Evolutionary conservation across 2,329 filamentous ascomycete genomes (phyloP).

Genomic region (Penicillium capsulatum): DNA sequence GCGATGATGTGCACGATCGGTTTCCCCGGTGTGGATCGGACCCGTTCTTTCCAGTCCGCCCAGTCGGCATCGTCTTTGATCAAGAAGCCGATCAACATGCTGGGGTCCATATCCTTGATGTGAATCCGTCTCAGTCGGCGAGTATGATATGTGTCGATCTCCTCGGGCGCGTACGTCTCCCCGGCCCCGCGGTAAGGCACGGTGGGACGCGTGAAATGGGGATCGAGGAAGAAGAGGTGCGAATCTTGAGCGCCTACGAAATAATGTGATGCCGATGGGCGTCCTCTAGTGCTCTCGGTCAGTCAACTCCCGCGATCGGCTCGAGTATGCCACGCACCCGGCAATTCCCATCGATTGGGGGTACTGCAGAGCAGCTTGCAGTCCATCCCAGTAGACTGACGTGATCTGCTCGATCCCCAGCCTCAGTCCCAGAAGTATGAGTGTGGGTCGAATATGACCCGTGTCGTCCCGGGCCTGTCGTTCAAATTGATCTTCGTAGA

Average conservation of each 20-base stretch:
- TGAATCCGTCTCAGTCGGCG: slow-evolving; percentile 76
- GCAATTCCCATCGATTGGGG: slow-evolving; percentile 94
- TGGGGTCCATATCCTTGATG: slow-evolving; percentile 91
- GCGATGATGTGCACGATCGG: slow-evolving; percentile 80
- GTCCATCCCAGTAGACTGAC: slow-evolving; percentile 89
- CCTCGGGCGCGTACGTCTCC: slow-evolving; percentile 60
- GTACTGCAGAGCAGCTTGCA: slow-evolving; percentile 79
- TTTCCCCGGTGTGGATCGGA: slow-evolving; percentile 74
- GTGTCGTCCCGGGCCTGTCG: slow-evolving; percentile 66
- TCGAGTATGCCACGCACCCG: slow-evolving; percentile 58
- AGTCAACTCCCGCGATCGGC: not conserved
- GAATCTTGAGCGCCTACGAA: slow-evolving; percentile 70
- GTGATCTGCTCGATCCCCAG: slow-evolving; percentile 93
- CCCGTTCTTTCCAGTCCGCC: slow-evolving; percentile 71
- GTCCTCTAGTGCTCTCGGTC: slow-evolving; percentile 49
- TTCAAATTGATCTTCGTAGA: slow-evolving; percentile 87
- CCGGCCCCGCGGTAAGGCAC: slow-evolving; percentile 57
- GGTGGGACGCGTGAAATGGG: slow-evolving; percentile 76
- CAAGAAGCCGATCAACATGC: slow-evolving; percentile 93
- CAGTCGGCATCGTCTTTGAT: slow-evolving; percentile 81
- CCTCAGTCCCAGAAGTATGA: slow-evolving; percentile 83
- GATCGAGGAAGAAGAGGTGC: slow-evolving; percentile 90
- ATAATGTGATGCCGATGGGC: slow-evolving; percentile 83
- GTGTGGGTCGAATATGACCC: slow-evolving; percentile 69
- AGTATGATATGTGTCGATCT: slow-evolving; percentile 82